Evolutionary conservation across 2,329 filamentous ascomycete genomes (phyloP), one percentile per base, ranked within the genome.

Genomic region (Trichocomaceae sp.): DNA sequence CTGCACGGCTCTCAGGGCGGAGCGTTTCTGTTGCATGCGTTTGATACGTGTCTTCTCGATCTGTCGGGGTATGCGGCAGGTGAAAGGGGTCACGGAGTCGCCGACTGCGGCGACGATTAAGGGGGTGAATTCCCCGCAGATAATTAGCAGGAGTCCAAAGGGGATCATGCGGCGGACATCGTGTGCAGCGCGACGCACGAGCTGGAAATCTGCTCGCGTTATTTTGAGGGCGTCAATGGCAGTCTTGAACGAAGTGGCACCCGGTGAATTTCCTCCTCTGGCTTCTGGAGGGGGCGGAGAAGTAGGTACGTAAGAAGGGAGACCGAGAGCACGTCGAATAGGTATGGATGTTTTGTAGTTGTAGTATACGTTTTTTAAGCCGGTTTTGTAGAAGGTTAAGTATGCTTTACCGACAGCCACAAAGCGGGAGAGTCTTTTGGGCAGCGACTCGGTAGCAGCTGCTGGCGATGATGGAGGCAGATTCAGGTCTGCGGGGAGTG

Each of bases 91-190:
- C 20, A 90, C 75, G 37, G 75, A 75, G 19, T 84, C 83, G 0
- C 80, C 80, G 23, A 95, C 74, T 31, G 83, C 80, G 6, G 90
- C 75, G 1, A 95, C 86, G 5, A 95, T 72, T 5, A 97, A 66
- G 0, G 91, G 90, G 1, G 91, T 88, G 72, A 95, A 86, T 72
- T 97, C 92, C 23, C 90, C 92, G 67, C 87, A 88, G 15, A 95
- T 59, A 1, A 92, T 64, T 6, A 96, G 77, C 49, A 96, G 74
- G 2, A 95, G 58, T 0, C 77, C 84, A 67, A 99, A 96, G 1
- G 87, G 70, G 0, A 91, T 89, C 51, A 96, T 77, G 22, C 90
- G 84, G n/a, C 82, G 74, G 46, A 89, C 73, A 69, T 97, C 93
- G 63, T 87, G 81, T 42, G 77, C 75, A 42, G 84, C 85, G 56